These are phyloP conservation scores for Rhizopus sp. DNA, from an alignment of 371 early-diverging fungal genomes.

Conservation along the genomic window DNA sequence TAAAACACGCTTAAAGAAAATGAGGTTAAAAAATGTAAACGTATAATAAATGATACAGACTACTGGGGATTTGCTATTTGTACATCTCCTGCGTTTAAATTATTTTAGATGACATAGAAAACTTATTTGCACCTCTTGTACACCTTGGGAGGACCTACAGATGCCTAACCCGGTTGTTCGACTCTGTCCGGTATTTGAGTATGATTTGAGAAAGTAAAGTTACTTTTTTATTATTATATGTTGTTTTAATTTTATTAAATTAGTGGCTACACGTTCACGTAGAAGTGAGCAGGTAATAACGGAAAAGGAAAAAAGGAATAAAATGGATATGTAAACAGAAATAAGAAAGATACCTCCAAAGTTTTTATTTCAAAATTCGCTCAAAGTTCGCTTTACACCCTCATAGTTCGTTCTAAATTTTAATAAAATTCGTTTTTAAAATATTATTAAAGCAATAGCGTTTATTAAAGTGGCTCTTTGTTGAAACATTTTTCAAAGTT, in stretches of 20 bases:
- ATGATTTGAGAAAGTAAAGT: no score
- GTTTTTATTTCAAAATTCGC: slow-evolving; percentile 15
- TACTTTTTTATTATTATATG: no score
- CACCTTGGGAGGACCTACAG: slow-evolving; percentile 25
- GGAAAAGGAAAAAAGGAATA: no score
- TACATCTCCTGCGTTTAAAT: slow-evolving; percentile 12
- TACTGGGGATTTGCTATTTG: slow-evolving; percentile 14
- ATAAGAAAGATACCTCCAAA: no score
- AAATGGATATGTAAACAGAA: no score
- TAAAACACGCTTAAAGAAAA: slow-evolving; percentile 15
- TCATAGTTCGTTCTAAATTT: slow-evolving; percentile 9
- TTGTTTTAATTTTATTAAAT: no score
- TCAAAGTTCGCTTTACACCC: slow-evolving; percentile 11
- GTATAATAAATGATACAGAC: no score
- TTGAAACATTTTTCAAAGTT: slow-evolving; percentile 14
- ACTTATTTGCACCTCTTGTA: no score
- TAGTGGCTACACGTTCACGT: no score
- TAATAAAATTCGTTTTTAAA: slow-evolving; percentile 8
- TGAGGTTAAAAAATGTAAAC: slow-evolving; percentile 15
- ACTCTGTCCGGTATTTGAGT: no score
- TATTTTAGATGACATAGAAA: no score
- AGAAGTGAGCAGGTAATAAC: no score
- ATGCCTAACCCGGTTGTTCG: slow-evolving; percentile 36
- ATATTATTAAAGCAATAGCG: slow-evolving; percentile 3
- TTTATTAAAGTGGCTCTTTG: slow-evolving; percentile 19